Conservation (phyloP, 441 rosid species). For the Arabidopsis lyrata region DNA sequence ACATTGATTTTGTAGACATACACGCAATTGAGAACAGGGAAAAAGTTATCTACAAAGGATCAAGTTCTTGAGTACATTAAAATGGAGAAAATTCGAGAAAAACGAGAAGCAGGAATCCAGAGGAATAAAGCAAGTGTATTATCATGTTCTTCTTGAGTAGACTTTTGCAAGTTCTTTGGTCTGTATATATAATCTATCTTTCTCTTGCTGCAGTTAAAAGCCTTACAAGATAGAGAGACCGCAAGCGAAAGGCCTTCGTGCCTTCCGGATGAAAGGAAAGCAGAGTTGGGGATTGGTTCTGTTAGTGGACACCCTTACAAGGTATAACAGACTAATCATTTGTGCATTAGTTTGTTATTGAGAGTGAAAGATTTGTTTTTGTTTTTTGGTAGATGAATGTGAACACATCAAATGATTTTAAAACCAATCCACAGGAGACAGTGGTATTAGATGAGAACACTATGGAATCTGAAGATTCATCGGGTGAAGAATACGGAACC, state of each 20-base stretch:
- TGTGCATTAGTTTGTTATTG: background rate
- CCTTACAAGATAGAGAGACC: constrained; percentile 8
- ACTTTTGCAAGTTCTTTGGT: background rate
- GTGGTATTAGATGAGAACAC: constrained; percentile 45
- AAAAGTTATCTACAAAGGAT: constrained; percentile 57
- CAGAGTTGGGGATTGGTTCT: constrained; percentile 45
- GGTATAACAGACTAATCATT: constrained; percentile 41
- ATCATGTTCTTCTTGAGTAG: background rate
- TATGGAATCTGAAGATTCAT: constrained; percentile 20
- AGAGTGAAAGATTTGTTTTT: constrained; percentile 20
- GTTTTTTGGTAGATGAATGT: constrained; percentile 15
- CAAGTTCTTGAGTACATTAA: constrained; percentile 49
- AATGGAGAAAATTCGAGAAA: constrained; percentile 38
- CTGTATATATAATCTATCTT: constrained; percentile 4
- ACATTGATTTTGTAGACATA: constrained; percentile 51
- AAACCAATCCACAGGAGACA: constrained; percentile 14
- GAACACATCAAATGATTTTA: constrained; percentile 2
- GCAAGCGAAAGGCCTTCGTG: constrained; percentile 47
- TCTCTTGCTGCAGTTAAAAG: constrained; percentile 37
- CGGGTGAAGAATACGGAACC: constrained; percentile 1
- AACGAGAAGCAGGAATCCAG: constrained; percentile 3
- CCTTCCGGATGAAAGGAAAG: constrained; percentile 55
- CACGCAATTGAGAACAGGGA: constrained; percentile 51
- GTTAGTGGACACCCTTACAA: constrained; percentile 46
- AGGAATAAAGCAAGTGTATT: constrained; percentile 33